Evolutionary conservation across 768 basidiomycete species (phyloP), one percentile per base, ranked within the genome.

Genomic region (Boletus vinaceobasis): DNA sequence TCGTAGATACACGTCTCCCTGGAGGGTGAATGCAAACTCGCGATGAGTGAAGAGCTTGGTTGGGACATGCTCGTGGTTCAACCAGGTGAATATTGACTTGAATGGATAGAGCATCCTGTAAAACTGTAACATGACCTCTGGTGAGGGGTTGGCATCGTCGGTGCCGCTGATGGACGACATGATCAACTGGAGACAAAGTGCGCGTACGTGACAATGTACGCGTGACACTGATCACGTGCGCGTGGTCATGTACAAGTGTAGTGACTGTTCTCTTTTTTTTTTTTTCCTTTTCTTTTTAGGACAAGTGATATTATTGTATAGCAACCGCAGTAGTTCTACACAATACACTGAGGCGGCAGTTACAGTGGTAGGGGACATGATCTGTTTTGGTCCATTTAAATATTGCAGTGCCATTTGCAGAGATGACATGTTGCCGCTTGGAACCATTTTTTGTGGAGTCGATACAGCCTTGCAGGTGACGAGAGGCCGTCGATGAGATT

Each of bases 11-110:
- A 91, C 85, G 60, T 98, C 96, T 43, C 88, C 89, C 32, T 81
- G 81, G 21, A 98, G 83, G 3, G 95, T 98, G 71, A 96, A 95
- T 21, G 97, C 86, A 68, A 98, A 96, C 71, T 99, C 97, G 67
- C 97, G 87, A 65, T 98, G 86, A 4, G 90, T 93, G 69, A 92
- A 98, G 46, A 90, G 82, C 56, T 82, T 84, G 13, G 86, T 81
- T 1, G 95, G 82, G 52, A 79, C 75, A 57, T 91, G 88, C 58
- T 88, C 88, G 59, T 98, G 96, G 68, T 98, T 98, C 23, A 99
- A 79, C 97, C 97, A 99, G 55, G 82, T 80, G 73, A 87, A 98
- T 59, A 98, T 81, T 1, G 92, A 88, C 68, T 93, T 90, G 81
- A 92, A 98, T 3, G 97, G 97, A 71, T 96, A 98, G 1, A 98